These are phyloP conservation scores for Inonotus hispidus DNA, from an alignment of 1,284 basidiomycete species.

Conservation along the genomic window DNA sequence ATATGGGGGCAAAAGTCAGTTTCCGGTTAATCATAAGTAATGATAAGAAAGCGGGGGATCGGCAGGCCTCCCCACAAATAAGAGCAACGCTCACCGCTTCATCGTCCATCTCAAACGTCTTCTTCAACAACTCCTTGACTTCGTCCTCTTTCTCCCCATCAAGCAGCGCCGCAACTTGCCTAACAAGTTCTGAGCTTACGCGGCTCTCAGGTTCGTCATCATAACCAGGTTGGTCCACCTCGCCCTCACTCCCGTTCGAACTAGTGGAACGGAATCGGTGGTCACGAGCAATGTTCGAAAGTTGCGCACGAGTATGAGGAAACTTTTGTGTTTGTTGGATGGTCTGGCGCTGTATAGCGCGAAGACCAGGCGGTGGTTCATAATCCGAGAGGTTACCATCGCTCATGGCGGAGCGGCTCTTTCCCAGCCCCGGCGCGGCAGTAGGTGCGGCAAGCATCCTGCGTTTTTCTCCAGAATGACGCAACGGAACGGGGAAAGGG, in stretches of 20 bases:
- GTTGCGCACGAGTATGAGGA: constrained; percentile 75
- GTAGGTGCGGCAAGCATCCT: neutral
- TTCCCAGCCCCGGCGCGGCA: neutral
- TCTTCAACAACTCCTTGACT: constrained; percentile 70
- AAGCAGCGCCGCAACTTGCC: constrained; percentile 64
- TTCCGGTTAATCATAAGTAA: constrained; percentile 15
- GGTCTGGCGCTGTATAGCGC: neutral
- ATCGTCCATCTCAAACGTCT: constrained; percentile 66
- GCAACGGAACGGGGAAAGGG: neutral
- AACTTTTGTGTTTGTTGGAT: constrained; percentile 37
- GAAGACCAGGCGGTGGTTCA: neutral
- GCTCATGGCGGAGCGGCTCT: neutral
- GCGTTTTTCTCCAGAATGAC: neutral
- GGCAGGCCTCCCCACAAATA: neutral
- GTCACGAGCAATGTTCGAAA: constrained; percentile 64
- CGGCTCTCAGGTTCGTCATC: constrained; percentile 44
- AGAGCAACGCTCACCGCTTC: constrained; percentile 52
- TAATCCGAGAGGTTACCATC: constrained; percentile 2
- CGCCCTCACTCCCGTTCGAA: neutral
- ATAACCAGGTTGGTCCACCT: constrained; percentile 42
- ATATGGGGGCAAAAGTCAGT: constrained; percentile 18
- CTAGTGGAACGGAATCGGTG: constrained; percentile 36
- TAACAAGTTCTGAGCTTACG: constrained; percentile 55
- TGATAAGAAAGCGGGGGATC: constrained; percentile 17
- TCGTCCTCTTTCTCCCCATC: constrained; percentile 82